phyloP scores from a whole-genome alignment of 371 early-diverging fungal species.

The Mortierella sp. region DNA sequence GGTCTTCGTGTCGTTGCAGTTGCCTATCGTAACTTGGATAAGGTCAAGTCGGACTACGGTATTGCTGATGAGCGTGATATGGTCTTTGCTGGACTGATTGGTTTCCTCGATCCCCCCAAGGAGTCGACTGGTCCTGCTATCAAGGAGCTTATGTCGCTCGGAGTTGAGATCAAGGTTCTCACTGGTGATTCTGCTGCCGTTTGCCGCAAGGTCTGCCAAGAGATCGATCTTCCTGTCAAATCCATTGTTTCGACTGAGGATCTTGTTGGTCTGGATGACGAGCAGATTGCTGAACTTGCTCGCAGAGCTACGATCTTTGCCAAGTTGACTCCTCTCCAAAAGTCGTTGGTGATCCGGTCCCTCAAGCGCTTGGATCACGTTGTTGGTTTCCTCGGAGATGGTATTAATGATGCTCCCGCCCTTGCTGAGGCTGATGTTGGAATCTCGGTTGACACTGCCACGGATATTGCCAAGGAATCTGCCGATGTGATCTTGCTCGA shows the following conservation, averaged over 20 bases:
- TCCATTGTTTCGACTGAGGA: slow-evolving; percentile 51
- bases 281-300: slow-evolving; percentile 44
- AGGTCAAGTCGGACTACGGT: slow-evolving; percentile 21
- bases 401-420: slow-evolving; percentile 96
- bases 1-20: slow-evolving; percentile 57
- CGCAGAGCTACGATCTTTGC: slow-evolving; percentile 60
- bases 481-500: slow-evolving; percentile 73
- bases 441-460: slow-evolving; percentile 83
- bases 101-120: slow-evolving; percentile 57
- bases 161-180: slow-evolving; percentile 56
- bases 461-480: slow-evolving; percentile 87
- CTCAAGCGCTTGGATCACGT: slow-evolving; percentile 58
- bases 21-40: slow-evolving; percentile 36
- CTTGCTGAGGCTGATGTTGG: slow-evolving; percentile 89
- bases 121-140: slow-evolving; percentile 48
- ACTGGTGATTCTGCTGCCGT: slow-evolving; percentile 58
- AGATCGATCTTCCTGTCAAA: slow-evolving; percentile 53
- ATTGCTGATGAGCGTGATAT: slow-evolving; percentile 49
- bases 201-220: slow-evolving; percentile 53
- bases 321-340: slow-evolving; percentile 66
- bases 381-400: slow-evolving; percentile 87
- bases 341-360: slow-evolving; percentile 57
- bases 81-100: slow-evolving; percentile 54
- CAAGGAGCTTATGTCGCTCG: slow-evolving; percentile 33
- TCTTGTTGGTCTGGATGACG: slow-evolving; percentile 40